Conservation (phyloP, 106 monocot genomes). For the Allium fistulosum region DNA sequence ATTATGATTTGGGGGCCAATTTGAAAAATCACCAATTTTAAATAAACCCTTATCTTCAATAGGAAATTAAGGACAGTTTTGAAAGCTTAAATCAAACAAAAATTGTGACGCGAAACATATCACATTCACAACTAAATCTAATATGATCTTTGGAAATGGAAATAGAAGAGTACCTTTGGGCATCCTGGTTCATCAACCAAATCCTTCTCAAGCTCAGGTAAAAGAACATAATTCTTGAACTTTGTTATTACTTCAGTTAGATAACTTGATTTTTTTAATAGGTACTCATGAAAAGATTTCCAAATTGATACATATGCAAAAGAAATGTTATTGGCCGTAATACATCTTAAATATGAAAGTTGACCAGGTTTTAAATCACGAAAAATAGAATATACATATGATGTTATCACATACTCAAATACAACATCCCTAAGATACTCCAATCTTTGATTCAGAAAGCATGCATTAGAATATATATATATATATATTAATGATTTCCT, state of each 20-base stretch:
- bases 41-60: no score
- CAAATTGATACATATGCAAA: conserved; percentile 58
- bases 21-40: no score
- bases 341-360: conserved; percentile 72
- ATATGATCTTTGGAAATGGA: neutral
- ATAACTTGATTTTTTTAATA: conserved; percentile 55
- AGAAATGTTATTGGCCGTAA: conserved; percentile 61
- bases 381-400: conserved; percentile 81
- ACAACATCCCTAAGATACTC: conserved; percentile 99
- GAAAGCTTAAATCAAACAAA: no score
- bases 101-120: neutral
- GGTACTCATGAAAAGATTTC: conserved; percentile 45
- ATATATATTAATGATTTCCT: neutral
- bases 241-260: conserved; percentile 54
- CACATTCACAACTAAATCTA: neutral
- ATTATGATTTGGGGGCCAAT: no score
- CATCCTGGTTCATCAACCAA: conserved; percentile 60
- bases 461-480: neutral
- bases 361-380: conserved; percentile 91
- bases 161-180: conserved; percentile 62
- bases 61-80: no score
- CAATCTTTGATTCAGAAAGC: conserved; percentile 48
- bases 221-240: conserved; percentile 44
- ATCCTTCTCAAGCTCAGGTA: conserved; percentile 24
- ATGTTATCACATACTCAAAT: conserved; percentile 93